These are phyloP conservation scores for Calonectria naviculata DNA, from an alignment of 2,329 filamentous ascomycete genomes.

Conservation along the genomic window DNA sequence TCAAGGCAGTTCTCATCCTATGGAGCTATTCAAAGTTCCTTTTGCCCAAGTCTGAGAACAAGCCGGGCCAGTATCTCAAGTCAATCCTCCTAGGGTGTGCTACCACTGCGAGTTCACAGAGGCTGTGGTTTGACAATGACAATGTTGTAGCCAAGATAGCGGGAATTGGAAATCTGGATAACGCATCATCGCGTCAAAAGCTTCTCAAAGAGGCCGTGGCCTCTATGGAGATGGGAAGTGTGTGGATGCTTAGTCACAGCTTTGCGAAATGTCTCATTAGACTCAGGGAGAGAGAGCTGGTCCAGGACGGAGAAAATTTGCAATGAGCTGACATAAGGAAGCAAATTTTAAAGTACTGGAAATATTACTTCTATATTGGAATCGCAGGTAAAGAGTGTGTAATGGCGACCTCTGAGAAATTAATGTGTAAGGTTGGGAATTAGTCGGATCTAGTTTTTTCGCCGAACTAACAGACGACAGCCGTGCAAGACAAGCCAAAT, in stretches of 20 bases:
- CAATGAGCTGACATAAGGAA: no score
- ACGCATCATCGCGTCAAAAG: neutral
- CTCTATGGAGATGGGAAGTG: neutral
- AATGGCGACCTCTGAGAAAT: no score
- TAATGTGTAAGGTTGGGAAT: no score
- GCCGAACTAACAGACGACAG: no score
- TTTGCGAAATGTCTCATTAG: neutral
- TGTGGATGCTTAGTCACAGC: neutral
- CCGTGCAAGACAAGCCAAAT: no score
- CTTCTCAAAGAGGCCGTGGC: neutral
- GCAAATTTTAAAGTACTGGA: no score
- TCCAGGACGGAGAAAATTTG: neutral
- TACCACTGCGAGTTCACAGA: neutral
- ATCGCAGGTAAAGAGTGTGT: no score
- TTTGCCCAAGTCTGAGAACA: neutral
- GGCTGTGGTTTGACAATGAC: neutral
- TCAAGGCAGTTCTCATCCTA: neutral
- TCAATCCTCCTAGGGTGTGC: neutral
- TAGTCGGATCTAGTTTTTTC: no score
- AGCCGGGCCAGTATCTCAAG: neutral
- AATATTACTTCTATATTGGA: no score
- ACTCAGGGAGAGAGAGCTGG: neutral
- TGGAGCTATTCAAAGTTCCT: neutral
- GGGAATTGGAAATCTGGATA: neutral
- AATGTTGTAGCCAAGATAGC: neutral